Evolutionary conservation across 345 rosid genomes (phyloP).

Genomic region (Boechera stricta): DNA sequence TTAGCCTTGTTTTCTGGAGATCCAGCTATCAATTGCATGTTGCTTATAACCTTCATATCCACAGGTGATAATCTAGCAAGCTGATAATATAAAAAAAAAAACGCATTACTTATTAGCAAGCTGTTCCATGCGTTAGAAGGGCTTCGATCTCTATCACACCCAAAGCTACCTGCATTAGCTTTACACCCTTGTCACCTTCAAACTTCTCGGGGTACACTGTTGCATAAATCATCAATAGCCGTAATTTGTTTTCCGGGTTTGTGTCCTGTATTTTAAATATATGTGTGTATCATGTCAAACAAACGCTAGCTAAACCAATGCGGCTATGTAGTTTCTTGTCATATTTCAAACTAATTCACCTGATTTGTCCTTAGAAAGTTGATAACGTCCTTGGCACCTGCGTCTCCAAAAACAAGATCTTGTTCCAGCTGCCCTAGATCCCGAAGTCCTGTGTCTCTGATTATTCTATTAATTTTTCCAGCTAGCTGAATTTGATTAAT

Average conservation of each 20-base stretch:
- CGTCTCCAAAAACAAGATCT: slow-evolving; percentile 99
- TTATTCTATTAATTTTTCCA: slow-evolving; percentile 71
- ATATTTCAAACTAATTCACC: slow-evolving; percentile 48
- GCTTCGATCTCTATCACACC: slow-evolving; percentile 10
- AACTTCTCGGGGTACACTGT: slow-evolving; percentile 86
- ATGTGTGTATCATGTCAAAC: slow-evolving; percentile 8
- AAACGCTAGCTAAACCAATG: not conserved
- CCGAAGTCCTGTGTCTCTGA: slow-evolving; percentile 74
- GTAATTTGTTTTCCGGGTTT: slow-evolving; percentile 79
- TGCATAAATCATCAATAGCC: slow-evolving; percentile 89
- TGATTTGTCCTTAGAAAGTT: slow-evolving; percentile 69
- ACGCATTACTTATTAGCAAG: slow-evolving; percentile 25
- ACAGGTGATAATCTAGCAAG: slow-evolving; percentile 73
- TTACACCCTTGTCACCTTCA: slow-evolving; percentile 88
- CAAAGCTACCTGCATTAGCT: slow-evolving; percentile 84
- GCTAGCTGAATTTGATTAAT: slow-evolving; percentile 63
- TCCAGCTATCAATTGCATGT: slow-evolving; percentile 79
- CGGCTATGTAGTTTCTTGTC: not conserved
- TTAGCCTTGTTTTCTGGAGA: slow-evolving; percentile 58
- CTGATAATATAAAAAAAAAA: slow-evolving; percentile 46
- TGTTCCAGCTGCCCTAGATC: slow-evolving; percentile 96
- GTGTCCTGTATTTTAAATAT: slow-evolving; percentile 56
- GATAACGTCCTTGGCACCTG: slow-evolving; percentile 90
- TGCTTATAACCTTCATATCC: slow-evolving; percentile 77
- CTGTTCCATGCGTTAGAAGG: slow-evolving; percentile 5